Percentiles rank a stretch among this genome's conserved stretches.
Evolutionary conservation across 768 basidiomycete genomes (phyloP).

Genomic region (Daedaleopsis sinensis): DNA sequence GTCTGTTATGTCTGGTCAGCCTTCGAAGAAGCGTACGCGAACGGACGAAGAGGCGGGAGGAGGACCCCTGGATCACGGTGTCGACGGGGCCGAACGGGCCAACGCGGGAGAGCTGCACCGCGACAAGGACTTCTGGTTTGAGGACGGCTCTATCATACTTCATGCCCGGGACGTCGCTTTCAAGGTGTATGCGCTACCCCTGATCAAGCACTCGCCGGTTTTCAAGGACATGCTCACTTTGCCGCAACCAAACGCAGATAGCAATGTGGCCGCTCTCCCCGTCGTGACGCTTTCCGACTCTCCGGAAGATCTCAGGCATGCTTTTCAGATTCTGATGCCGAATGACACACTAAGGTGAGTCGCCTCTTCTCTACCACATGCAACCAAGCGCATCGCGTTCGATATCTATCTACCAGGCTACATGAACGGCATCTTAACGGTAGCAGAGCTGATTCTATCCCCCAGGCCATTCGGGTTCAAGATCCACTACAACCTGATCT

Average conservation of each 20-base stretch:
- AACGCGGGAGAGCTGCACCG: not conserved
- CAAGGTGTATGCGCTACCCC: conserved; percentile 10
- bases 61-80: not conserved
- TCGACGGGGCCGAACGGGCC: no score
- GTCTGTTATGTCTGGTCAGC: not conserved
- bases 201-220: conserved; percentile 11
- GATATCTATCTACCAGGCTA: no score
- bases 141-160: conserved; percentile 22
- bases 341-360: not conserved
- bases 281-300: not conserved
- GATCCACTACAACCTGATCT: not conserved
- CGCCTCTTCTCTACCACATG: not conserved
- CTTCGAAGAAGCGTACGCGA: not conserved
- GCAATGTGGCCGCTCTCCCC: not conserved
- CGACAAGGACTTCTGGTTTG: conserved; percentile 12
- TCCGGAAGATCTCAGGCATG: not conserved
- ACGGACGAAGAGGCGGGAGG: not conserved
- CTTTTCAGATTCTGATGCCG: not conserved
- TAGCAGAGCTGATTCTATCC: not conserved
- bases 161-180: conserved; percentile 7
- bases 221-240: conserved; percentile 12
- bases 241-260: not conserved
- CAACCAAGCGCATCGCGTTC: not conserved
- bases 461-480: not conserved
- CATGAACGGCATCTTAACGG: not conserved